Base-by-base conservation (phyloP, 345 rosid genomes). In the Boechera stricta region DNA sequence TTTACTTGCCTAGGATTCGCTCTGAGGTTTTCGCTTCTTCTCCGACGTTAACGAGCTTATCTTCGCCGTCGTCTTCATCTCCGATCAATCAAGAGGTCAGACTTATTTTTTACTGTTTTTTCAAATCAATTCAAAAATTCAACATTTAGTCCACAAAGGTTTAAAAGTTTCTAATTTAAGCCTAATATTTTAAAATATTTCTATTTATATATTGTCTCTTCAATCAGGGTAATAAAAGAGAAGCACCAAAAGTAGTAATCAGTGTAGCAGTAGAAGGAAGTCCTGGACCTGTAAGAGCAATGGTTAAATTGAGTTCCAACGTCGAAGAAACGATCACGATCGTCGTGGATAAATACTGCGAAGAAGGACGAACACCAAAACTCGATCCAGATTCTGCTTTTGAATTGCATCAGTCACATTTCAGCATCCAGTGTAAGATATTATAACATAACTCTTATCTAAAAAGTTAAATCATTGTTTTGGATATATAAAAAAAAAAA, bases 261-360 rank as follows among this genome's bases (percentile, higher is more conserved):
- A 88, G 66, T 62, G 94, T 94, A 58, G 82, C 86, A 28, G 92
- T 94, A 7, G 98, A 90, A 86, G 98, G 97, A 72, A 94, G 98
- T 75, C 94, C 98, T 5, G 98, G 98, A 64, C 97, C 98, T 6
- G 77, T 92, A 21, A 86, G 90, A 86, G 72, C 90, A 36, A 84
- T 94, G 97, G 88, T 89, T 66, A 85, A 84, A 84, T 64, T 94
- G 74, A 91, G 88, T 55, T 85, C 87, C 32, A 89, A 79, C 33
- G 95, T 94, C 2, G 89, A 85, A 64, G 92, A 92, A 58, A 85
- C 91, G 0, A 88, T 94, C 70, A 85, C 86, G 70, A 76, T 85
- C 33, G 92, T 89, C 16, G 82, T 82, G 6, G 81, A 79, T 11
- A 88, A 85, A 41, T 94, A 94, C 21, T 24, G 59, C 48, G 73